Conservation (phyloP, 805 yeast genomes). For the Torulaspora microellipsoides region DNA sequence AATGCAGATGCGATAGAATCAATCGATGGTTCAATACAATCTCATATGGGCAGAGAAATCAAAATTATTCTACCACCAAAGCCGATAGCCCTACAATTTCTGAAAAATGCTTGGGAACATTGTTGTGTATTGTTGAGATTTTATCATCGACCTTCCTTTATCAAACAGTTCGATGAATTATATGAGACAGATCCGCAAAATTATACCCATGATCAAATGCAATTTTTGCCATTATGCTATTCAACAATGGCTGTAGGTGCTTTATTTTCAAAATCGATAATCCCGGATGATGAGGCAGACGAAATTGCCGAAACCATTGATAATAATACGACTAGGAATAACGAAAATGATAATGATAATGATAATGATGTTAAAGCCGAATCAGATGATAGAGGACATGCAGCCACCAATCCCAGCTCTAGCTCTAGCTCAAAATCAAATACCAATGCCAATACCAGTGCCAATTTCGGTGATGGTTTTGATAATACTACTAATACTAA, state of each 20-base stretch:
- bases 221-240: constrained; percentile 76
- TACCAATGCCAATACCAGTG: too few relatives aligned
- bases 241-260: constrained; percentile 86
- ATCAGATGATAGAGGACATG: background rate
- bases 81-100: constrained; percentile 64
- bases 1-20: constrained; percentile 15
- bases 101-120: constrained; percentile 77
- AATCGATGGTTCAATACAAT: constrained; percentile 20
- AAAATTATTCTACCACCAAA: constrained; percentile 72
- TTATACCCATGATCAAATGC: constrained; percentile 72
- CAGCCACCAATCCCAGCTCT: too few relatives aligned
- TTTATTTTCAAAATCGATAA: constrained; percentile 47
- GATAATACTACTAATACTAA: constrained; percentile 12
- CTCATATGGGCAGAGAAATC: constrained; percentile 44
- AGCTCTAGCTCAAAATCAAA: too few relatives aligned
- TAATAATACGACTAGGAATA: background rate
- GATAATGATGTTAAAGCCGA: background rate
- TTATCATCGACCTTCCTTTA: constrained; percentile 79
- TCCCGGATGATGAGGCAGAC: constrained; percentile 27
- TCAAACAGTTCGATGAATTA: constrained; percentile 66
- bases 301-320: constrained; percentile 27
- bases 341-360: constrained; percentile 1
- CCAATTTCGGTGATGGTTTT: too few relatives aligned
- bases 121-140: constrained; percentile 82
- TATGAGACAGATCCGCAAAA: constrained; percentile 74